These are phyloP conservation scores for Kodamaea restingae DNA, from an alignment of 805 yeast species.

Conservation along the genomic window DNA sequence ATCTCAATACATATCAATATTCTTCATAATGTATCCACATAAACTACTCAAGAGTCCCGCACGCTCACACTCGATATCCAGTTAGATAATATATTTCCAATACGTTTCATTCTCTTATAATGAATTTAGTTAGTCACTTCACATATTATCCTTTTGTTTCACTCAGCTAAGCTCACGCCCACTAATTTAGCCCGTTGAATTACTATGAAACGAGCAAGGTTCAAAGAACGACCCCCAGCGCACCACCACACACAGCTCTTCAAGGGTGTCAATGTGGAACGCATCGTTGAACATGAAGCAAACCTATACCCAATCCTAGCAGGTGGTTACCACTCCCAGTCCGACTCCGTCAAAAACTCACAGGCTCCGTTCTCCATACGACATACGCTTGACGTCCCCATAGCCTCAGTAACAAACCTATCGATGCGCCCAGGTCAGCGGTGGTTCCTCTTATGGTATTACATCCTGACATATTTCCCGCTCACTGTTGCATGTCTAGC, in stretches of 20 bases:
- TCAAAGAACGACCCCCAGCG: no score
- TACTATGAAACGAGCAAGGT: not conserved
- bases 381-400: constrained; percentile 31
- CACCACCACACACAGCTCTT: constrained; percentile 2
- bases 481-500: constrained; percentile 74
- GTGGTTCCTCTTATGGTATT: constrained; percentile 52
- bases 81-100: no score
- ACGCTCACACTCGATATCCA: no score
- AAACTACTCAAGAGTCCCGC: no score
- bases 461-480: constrained; percentile 67
- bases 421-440: constrained; percentile 36
- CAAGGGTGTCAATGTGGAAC: constrained; percentile 3
- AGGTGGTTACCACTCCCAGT: constrained; percentile 7
- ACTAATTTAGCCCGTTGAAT: no score
- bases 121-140: no score
- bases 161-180: no score
- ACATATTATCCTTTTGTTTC: no score
- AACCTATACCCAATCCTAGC: constrained; percentile 3
- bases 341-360: not conserved
- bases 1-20: no score
- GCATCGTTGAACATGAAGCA: constrained; percentile 1
- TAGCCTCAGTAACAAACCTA: constrained; percentile 27
- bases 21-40: no score
- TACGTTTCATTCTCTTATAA: no score
- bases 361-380: constrained; percentile 18